Evolutionary conservation across 139 green algal species (phyloP).

Genomic region (Micractinium sp.): DNA sequence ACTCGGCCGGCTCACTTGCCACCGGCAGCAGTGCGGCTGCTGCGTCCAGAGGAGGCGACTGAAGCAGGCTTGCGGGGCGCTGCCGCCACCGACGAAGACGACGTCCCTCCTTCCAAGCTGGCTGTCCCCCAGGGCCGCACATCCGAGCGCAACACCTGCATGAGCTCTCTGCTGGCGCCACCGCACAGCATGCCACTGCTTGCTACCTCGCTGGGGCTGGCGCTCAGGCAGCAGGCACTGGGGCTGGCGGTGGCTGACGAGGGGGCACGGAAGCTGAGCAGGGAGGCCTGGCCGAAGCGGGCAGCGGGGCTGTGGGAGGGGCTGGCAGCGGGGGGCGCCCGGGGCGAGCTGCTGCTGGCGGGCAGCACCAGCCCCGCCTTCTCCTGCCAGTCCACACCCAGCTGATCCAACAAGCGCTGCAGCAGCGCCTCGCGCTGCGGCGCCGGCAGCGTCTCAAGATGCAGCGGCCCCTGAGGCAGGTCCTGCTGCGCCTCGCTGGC

Average conservation of each 20-base stretch:
- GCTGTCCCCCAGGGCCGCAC: background rate
- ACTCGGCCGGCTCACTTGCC: too few relatives aligned
- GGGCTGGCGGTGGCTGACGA: background rate
- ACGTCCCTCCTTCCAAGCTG: too few relatives aligned
- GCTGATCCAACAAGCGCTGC: background rate
- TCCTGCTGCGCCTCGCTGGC: background rate
- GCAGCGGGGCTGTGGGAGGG: background rate
- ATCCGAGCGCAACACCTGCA: background rate
- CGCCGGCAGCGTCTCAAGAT: background rate
- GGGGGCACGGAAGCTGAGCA: background rate
- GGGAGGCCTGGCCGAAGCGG: background rate
- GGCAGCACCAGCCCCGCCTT: constrained; percentile 8
- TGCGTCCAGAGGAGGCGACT: too few relatives aligned
- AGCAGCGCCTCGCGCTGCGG: constrained; percentile 9
- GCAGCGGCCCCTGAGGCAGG: background rate
- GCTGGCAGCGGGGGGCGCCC: too few relatives aligned
- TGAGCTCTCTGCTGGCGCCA: background rate
- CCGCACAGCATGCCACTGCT: background rate
- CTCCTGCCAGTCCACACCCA: constrained; percentile 10
- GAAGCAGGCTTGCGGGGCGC: too few relatives aligned
- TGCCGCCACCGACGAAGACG: too few relatives aligned
- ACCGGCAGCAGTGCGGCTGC: too few relatives aligned
- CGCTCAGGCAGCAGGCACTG: background rate
- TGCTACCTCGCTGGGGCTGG: background rate
- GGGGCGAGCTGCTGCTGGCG: background rate